A percentile compares a stretch with the other conserved stretches of the same genome.
Conservation (phyloP, 805 yeast genomes). For the Schwanniomyces pseudopolymorphus region DNA sequence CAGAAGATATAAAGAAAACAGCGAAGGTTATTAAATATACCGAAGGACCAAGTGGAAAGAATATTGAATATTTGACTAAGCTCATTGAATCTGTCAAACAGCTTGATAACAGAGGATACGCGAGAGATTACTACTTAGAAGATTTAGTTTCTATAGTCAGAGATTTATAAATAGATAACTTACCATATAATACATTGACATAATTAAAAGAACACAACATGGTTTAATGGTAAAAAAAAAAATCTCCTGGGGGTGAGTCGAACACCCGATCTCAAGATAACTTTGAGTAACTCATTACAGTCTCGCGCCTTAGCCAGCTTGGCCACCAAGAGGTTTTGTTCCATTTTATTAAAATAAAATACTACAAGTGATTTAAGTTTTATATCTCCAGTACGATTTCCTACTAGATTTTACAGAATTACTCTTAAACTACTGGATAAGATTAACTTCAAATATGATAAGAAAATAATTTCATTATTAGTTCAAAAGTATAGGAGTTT, state of each 20-base stretch:
- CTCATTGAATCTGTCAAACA: conserved; percentile 47
- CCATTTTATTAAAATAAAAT: too few species aligned
- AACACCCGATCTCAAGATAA: conserved; percentile 51
- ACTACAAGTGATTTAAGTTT: too few species aligned
- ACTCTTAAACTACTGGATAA: too few species aligned
- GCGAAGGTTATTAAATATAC: conserved; percentile 58
- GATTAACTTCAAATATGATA: too few species aligned
- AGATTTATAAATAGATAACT: not conserved
- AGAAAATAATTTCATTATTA: too few species aligned
- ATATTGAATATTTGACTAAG: conserved; percentile 64
- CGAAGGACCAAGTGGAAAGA: conserved; percentile 80
- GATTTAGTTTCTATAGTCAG: conserved; percentile 14
- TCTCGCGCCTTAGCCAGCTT: conserved; percentile 53
- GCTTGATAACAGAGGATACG: conserved; percentile 15
- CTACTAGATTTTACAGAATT: too few species aligned
- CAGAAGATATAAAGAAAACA: conserved; percentile 59
- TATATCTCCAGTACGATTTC: too few species aligned
- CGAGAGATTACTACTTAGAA: conserved; percentile 36
- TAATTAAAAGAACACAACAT: too few species aligned
- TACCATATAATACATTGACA: not conserved
- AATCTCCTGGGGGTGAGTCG: conserved; percentile 52
- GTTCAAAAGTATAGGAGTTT: too few species aligned
- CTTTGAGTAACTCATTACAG: conserved; percentile 40
- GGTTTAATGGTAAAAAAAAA: too few species aligned
- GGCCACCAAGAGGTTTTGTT: conserved; percentile 42